Evolutionary conservation across 208 protist genomes (phyloP).

Genomic region (Naegleria fowleri): DNA sequence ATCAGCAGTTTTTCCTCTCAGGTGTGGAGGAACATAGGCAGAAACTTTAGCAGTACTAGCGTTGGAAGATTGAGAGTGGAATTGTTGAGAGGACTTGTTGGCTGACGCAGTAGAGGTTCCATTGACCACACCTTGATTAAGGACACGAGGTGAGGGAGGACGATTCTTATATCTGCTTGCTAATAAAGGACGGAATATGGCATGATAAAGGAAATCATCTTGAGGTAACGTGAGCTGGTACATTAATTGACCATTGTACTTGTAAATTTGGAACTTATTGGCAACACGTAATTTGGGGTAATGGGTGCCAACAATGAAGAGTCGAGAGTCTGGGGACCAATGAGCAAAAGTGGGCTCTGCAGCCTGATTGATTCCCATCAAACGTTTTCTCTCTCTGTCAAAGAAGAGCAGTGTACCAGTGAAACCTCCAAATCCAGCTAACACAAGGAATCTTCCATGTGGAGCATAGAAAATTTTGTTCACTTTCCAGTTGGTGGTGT

Average conservation of each 20-base stretch:
- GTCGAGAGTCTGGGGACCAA: constrained; percentile 1
- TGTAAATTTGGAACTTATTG: constrained; percentile 26
- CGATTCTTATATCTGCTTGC: neutral
- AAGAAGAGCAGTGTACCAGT: neutral
- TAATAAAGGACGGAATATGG: neutral
- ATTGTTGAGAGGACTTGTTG: neutral
- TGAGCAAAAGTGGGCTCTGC: neutral
- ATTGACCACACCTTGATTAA: neutral
- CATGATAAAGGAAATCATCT: neutral
- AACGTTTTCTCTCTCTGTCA: constrained; percentile 23
- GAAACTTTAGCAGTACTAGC: neutral
- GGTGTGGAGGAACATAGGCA: constrained; percentile 10
- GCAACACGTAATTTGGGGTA: neutral
- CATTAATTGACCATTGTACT: constrained; percentile 18
- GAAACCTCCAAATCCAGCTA: constrained; percentile 26
- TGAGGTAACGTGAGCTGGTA: neutral
- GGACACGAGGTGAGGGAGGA: neutral
- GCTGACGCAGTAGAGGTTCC: neutral
- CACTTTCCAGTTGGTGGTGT: neutral
- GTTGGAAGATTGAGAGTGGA: neutral
- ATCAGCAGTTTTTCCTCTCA: neutral
- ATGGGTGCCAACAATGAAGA: constrained; percentile 21
- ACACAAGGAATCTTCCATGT: neutral
- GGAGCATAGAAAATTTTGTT: constrained; percentile 20
- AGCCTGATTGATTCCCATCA: neutral